Conservation (phyloP, 768 basidiomycete species). For the Sporobolomyces pararoseus region DNA sequence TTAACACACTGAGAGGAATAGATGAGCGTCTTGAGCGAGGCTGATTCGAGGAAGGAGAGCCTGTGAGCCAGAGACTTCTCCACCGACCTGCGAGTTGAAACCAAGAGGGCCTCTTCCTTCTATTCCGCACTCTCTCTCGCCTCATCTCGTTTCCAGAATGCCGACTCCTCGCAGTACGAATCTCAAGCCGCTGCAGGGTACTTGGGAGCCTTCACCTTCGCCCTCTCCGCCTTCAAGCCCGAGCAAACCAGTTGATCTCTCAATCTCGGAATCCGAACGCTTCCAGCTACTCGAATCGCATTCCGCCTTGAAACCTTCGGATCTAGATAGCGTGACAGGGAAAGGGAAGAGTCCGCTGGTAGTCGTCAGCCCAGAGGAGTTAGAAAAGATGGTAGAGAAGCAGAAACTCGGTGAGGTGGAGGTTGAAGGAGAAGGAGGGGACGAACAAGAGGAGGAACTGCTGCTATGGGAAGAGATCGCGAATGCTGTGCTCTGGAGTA, state of each 20-base stretch:
- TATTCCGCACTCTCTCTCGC: too few species aligned
- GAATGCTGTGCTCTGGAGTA: slow-evolving; percentile 32
- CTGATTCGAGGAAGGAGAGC: too few species aligned
- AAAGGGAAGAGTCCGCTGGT: slow-evolving; percentile 27
- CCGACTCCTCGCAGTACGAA: not conserved
- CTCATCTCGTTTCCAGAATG: not conserved
- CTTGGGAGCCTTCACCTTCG: slow-evolving; percentile 8
- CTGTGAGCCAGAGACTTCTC: too few species aligned
- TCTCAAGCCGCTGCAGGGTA: not conserved
- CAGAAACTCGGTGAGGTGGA: not conserved
- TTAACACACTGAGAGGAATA: too few species aligned
- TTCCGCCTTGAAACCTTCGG: slow-evolving; percentile 7
- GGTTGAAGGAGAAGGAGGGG: slow-evolving; percentile 20
- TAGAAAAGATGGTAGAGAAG: slow-evolving; percentile 21
- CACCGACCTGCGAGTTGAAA: too few species aligned
- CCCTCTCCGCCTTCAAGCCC: slow-evolving; percentile 10
- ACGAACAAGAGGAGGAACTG: slow-evolving; percentile 16
- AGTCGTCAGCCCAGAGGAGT: slow-evolving; percentile 32
- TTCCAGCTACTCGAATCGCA: slow-evolving; percentile 27
- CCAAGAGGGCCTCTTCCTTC: too few species aligned
- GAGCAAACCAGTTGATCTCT: slow-evolving; percentile 8
- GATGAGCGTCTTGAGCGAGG: too few species aligned
- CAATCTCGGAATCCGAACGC: slow-evolving; percentile 26
- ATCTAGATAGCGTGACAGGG: not conserved
- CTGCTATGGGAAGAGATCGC: slow-evolving; percentile 41